Conservation (phyloP, 768 basidiomycete genomes). For the Agrocybe pediades region DNA sequence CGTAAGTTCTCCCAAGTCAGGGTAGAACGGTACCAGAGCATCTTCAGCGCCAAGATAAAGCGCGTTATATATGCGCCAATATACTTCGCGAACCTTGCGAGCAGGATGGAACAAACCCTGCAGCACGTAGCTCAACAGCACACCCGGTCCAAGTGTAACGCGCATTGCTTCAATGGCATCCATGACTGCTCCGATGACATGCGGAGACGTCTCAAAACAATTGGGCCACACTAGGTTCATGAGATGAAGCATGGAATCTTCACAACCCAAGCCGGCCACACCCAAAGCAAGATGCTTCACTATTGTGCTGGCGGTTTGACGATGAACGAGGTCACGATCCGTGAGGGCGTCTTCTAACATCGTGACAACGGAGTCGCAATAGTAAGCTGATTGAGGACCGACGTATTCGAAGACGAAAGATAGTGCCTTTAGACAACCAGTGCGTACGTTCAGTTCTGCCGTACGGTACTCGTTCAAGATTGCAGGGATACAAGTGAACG, state of each 20-base stretch:
- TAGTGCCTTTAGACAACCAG: slow-evolving; percentile 96
- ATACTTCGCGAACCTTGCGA: slow-evolving; percentile 95
- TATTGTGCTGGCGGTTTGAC: slow-evolving; percentile 97
- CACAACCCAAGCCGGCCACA: slow-evolving; percentile 94
- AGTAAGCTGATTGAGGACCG: slow-evolving; percentile 94
- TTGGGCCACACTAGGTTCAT: slow-evolving; percentile 99
- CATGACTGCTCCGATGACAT: slow-evolving; percentile 98
- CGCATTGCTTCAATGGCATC: slow-evolving; percentile 98
- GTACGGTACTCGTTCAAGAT: slow-evolving; percentile 99
- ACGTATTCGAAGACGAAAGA: slow-evolving; percentile 99
- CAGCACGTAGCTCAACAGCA: slow-evolving; percentile 88
- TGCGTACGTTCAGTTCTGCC: slow-evolving; percentile 97
- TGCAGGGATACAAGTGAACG: slow-evolving; percentile 98
- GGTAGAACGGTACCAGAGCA: slow-evolving; percentile 94
- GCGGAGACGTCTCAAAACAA: slow-evolving; percentile 97
- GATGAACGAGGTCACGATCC: slow-evolving; percentile 96
- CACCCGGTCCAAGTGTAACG: slow-evolving; percentile 91
- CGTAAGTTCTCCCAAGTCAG: slow-evolving; percentile 85
- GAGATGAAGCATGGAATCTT: slow-evolving; percentile 96
- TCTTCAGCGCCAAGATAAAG: slow-evolving; percentile 90
- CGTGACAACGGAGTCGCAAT: slow-evolving; percentile 95
- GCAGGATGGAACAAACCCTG: slow-evolving; percentile 98
- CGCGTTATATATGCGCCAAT: slow-evolving; percentile 96
- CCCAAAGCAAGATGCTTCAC: slow-evolving; percentile 98
- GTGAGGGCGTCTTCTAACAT: slow-evolving; percentile 98